phyloP scores from a whole-genome alignment of 192 early-diverging fungal genomes.

The Backusella psychrophila region DNA sequence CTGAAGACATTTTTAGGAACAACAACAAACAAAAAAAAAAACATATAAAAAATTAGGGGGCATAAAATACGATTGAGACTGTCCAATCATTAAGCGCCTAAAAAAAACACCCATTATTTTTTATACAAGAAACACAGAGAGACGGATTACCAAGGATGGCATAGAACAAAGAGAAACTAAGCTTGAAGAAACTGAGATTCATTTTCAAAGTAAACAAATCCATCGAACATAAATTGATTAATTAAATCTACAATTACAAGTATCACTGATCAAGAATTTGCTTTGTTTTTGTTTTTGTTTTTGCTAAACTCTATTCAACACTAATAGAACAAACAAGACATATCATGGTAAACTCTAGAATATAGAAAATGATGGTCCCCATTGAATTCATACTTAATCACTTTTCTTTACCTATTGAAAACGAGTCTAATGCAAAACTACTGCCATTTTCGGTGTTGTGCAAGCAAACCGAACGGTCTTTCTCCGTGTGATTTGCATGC shows the following conservation, averaged over 20 bases:
- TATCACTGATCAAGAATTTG: neutral
- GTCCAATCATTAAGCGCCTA: neutral
- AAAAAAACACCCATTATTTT: neutral
- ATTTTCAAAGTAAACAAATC: neutral
- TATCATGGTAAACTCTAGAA: neutral
- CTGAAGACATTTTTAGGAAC: neutral
- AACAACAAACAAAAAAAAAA: neutral
- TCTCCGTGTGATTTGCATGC: neutral
- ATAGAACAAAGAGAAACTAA: neutral
- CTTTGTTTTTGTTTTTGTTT: neutral
- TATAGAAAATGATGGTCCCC: neutral
- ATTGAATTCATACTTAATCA: too few species aligned
- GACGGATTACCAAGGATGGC: too few species aligned
- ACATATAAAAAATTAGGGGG: neutral
- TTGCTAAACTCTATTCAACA: neutral
- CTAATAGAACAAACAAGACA: neutral
- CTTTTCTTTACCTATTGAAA: neutral
- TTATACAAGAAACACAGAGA: too few species aligned
- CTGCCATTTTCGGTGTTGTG: too few species aligned
- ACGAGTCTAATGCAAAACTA: too few species aligned
- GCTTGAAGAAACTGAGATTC: neutral
- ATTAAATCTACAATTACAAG: neutral
- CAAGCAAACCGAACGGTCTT: neutral
- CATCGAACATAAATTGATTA: neutral
- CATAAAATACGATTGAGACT: neutral